Percentiles rank a stretch among this genome's conserved stretches.
Evolutionary conservation across 2,329 filamentous ascomycete species (phyloP).

Genomic region (Fusarium xylarioides): DNA sequence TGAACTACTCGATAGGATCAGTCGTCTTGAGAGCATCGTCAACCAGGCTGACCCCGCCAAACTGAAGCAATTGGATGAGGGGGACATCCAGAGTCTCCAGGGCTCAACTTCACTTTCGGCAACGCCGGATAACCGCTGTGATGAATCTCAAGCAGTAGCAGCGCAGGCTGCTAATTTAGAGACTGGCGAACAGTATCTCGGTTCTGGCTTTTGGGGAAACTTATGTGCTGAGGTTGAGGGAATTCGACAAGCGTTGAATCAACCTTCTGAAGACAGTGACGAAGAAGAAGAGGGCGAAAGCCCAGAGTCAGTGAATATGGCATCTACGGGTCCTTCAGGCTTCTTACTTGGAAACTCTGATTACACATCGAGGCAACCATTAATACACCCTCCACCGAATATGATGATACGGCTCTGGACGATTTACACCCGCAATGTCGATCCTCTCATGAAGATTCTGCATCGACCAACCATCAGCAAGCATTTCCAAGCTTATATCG

Average conservation of each 20-base stretch:
- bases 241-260: conserved; percentile 54
- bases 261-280: conserved; percentile 53
- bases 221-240: conserved; percentile 57
- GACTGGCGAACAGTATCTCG: conserved; percentile 48
- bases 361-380: conserved; percentile 30
- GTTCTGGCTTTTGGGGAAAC: conserved; percentile 56
- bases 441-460: conserved; percentile 56
- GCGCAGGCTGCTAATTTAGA: conserved; percentile 35
- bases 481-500: conserved; percentile 41
- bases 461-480: conserved; percentile 52
- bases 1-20: conserved; percentile 55
- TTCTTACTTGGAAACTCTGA: conserved; percentile 41
- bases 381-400: conserved; percentile 49
- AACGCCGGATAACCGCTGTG: conserved; percentile 23
- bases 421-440: conserved; percentile 53
- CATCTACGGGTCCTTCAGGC: conserved; percentile 40
- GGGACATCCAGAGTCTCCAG: conserved; percentile 2
- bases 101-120: conserved; percentile 1
- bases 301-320: conserved; percentile 43
- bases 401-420: conserved; percentile 50
- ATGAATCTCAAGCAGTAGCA: conserved; percentile 20
- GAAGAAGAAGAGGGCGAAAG: conserved; percentile 48
- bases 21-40: conserved; percentile 57
- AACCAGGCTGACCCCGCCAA: conserved; percentile 51
- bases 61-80: conserved; percentile 39